These are phyloP conservation scores for Diaporthe aspalathi DNA, from an alignment of 2,329 filamentous ascomycete genomes.

Conservation along the genomic window DNA sequence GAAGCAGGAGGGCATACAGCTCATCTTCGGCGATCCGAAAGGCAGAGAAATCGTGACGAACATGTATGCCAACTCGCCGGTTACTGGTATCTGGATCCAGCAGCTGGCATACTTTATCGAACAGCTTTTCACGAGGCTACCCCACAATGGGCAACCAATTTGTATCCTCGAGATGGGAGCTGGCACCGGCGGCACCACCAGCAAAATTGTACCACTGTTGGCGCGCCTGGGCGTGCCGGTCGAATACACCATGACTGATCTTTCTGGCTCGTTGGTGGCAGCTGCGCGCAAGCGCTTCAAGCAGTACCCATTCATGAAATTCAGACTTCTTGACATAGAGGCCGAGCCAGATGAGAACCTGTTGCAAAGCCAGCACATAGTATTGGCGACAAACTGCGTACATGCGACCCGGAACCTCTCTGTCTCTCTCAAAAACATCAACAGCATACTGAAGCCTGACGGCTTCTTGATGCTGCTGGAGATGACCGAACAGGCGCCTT, in stretches of 20 bases:
- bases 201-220: constrained; percentile 43
- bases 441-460: constrained; percentile 44
- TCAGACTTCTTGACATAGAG: constrained; percentile 47
- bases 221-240: constrained; percentile 44
- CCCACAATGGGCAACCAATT: too few species aligned
- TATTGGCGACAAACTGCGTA: constrained; percentile 49
- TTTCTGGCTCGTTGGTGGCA: constrained; percentile 49
- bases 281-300: constrained; percentile 45
- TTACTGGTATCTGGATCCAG: too few species aligned
- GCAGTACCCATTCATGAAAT: constrained; percentile 46
- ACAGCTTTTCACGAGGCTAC: too few species aligned
- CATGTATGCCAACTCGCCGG: too few species aligned
- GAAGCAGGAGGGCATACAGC: too few species aligned
- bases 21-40: too few species aligned
- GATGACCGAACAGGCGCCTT: constrained; percentile 46
- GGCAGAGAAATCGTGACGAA: too few species aligned
- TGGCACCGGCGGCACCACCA: not conserved
- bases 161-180: not conserved
- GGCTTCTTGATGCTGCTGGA: constrained; percentile 51
- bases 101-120: too few species aligned
- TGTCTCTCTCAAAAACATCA: constrained; percentile 43
- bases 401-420: constrained; percentile 48
- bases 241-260: constrained; percentile 55
- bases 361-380: constrained; percentile 45
- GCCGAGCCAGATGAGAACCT: constrained; percentile 43